Conservation (phyloP, 1,284 basidiomycete species). For the Gastroboletus turbinatus region DNA sequence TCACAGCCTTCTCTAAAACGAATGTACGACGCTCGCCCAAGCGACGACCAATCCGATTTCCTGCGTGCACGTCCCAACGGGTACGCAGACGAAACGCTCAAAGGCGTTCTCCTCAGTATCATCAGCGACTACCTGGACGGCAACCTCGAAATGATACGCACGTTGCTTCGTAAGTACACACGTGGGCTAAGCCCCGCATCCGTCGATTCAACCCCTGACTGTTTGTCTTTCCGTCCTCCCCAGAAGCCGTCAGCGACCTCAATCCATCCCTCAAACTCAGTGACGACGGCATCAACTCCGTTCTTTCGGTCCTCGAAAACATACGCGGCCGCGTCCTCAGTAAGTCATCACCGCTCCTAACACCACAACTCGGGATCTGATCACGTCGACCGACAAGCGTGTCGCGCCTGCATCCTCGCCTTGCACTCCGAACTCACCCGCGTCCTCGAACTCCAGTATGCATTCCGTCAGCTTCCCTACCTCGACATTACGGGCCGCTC, state of each 20-base stretch:
- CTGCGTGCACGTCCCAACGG: constrained; percentile 50
- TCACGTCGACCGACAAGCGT: constrained; percentile 46
- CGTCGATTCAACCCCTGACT: background rate
- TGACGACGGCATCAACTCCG: constrained; percentile 69
- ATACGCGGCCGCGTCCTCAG: constrained; percentile 69
- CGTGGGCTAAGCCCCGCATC: background rate
- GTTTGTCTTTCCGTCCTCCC: background rate
- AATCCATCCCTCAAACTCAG: constrained; percentile 68
- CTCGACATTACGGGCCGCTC: constrained; percentile 78
- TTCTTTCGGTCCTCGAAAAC: constrained; percentile 59
- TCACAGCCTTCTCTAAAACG: constrained; percentile 69
- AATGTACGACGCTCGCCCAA: constrained; percentile 63
- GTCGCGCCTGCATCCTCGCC: constrained; percentile 73
- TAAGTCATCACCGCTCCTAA: constrained; percentile 34
- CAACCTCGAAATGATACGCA: constrained; percentile 78
- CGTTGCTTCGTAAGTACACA: constrained; percentile 62
- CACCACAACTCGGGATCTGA: background rate
- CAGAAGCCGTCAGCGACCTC: constrained; percentile 71
- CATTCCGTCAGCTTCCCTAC: constrained; percentile 73
- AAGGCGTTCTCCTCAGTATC: constrained; percentile 69
- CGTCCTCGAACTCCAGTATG: constrained; percentile 77
- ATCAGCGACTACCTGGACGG: constrained; percentile 83
- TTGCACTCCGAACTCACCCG: constrained; percentile 72
- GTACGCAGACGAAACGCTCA: constrained; percentile 74
- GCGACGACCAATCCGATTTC: constrained; percentile 48